Evolutionary conservation across 1,284 basidiomycete species (phyloP).

Genomic region (Pascua guehoae): DNA sequence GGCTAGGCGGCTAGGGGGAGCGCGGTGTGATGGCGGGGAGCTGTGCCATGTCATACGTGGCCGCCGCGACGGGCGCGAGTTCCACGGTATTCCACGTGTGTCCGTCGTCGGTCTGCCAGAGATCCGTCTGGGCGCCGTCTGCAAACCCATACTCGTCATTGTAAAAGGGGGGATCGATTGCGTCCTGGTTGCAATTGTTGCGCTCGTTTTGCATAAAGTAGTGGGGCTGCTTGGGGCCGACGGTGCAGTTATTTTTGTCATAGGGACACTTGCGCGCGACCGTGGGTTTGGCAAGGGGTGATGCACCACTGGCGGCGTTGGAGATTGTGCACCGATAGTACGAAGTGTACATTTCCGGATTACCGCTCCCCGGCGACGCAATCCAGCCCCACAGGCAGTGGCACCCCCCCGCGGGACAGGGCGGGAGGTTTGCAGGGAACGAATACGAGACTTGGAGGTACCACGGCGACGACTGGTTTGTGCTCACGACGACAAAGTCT

Average conservation of each 20-base stretch:
- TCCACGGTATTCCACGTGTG: not conserved
- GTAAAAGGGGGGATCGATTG: conserved; percentile 2
- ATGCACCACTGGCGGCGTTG: conserved; percentile 36
- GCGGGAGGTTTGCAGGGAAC: conserved; percentile 52
- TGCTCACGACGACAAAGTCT: not conserved
- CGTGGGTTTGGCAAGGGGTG: not conserved
- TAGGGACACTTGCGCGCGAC: conserved; percentile 7
- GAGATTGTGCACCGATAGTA: conserved; percentile 68
- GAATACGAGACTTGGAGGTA: not conserved
- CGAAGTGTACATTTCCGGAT: not conserved
- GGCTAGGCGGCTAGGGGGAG: too few species aligned
- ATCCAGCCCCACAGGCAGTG: conserved; percentile 60
- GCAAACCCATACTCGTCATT: conserved; percentile 6
- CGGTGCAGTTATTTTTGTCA: conserved; percentile 9
- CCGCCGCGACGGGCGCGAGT: not conserved
- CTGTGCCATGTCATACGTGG: too few species aligned
- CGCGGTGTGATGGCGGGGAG: too few species aligned
- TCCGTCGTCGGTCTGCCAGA: not conserved
- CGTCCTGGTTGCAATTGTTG: conserved; percentile 3
- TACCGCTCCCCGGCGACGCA: too few species aligned
- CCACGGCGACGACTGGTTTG: not conserved
- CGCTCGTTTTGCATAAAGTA: conserved; percentile 1
- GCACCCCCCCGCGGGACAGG: conserved; percentile 63
- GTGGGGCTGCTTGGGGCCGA: conserved; percentile 5
- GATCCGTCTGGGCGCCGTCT: conserved; percentile 7